Base-by-base conservation (phyloP, 2,329 filamentous ascomycete species). In the Colletotrichum liaoningense region DNA sequence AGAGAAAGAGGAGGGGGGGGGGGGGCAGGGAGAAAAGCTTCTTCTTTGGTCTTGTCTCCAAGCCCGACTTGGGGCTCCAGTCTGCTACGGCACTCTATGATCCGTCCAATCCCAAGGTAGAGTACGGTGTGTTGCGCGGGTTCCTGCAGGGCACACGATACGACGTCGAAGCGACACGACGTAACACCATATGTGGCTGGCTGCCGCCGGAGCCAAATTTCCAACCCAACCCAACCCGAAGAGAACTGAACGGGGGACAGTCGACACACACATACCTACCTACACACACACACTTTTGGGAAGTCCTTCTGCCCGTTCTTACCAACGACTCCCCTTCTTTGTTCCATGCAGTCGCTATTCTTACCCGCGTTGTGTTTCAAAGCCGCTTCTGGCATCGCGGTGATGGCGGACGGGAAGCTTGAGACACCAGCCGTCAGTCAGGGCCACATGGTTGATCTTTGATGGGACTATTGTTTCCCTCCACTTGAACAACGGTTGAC, bases 291-390 rank as follows among this genome's bases (percentile, higher is more conserved):
- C 14, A 16, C 35, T 42, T 3, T 42, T 16, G 16, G 38, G 38
- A 42, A 8, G 38, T 42, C 19, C 16, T 16, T 35, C 30, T 52
- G 57, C 35, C 64, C 28, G 28, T 38, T 49, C 28, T 56, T 56
- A 30, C 56, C 64, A 58, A 57, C 68, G 12, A 49, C 14, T 38
- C 16, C 38, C 38, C 22, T 62, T 55, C 58, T 69, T 72, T 72
- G 64, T 64, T 12, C 28, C 58, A 22, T 4, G 22, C 14, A 5
- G 22, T 22, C 24, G 30, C 38, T 49, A 22, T 60, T 63, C 56
- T 67, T 65, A 46, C 42, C 42, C 42, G 19, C 19, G 19, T 19
- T 14, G 19, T 12, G 64, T 63, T 63, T 63, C 52, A 57, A 30
- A 14, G 58, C 19, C 38, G 49, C 22, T 63, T 58, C 26, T 30